phyloP scores from a whole-genome alignment of 179 eudicot species.

The Camellia oleifera region DNA sequence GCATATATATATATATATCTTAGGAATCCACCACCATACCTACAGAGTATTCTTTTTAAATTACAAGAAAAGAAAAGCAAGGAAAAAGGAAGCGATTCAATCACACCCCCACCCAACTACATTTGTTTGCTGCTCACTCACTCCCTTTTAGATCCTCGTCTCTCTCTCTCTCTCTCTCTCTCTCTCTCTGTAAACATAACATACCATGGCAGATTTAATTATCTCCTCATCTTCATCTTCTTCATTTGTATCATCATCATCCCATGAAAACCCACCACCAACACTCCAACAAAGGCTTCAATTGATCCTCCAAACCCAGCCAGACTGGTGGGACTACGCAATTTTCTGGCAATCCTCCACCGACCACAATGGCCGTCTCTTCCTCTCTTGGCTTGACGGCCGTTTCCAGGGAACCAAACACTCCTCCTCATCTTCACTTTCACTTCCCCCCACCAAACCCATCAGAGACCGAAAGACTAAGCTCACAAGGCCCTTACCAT shows the following conservation, averaged over 20 bases:
- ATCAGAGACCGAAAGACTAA: conserved; percentile 15
- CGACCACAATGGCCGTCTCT: conserved; percentile 19
- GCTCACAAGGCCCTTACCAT: conserved; percentile 23
- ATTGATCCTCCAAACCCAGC: conserved; percentile 40
- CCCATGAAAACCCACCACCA: conserved; percentile 8
- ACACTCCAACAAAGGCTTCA: conserved; percentile 39
- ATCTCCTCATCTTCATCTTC: conserved; percentile 23
- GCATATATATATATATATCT: too few relatives aligned
- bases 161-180: conserved; percentile 2
- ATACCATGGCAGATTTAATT: conserved; percentile 12
- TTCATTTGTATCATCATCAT: conserved; percentile 19
- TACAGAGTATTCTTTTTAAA: too few relatives aligned
- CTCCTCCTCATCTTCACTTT: too few relatives aligned
- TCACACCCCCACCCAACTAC: too few relatives aligned
- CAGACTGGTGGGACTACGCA: conserved; percentile 59
- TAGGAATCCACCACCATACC: too few relatives aligned
- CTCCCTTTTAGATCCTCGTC: too few relatives aligned
- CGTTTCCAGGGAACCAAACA: conserved; percentile 43
- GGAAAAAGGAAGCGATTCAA: too few relatives aligned
- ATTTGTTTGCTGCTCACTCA: too few relatives aligned
- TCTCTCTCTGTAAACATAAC: not conserved
- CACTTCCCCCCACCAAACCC: conserved; percentile 1
- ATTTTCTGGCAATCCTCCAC: conserved; percentile 60
- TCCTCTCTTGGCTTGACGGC: conserved; percentile 64
- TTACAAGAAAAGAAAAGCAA: too few relatives aligned